Base-by-base conservation (phyloP, 345 rosid genomes). In the Boechera retrofracta region DNA sequence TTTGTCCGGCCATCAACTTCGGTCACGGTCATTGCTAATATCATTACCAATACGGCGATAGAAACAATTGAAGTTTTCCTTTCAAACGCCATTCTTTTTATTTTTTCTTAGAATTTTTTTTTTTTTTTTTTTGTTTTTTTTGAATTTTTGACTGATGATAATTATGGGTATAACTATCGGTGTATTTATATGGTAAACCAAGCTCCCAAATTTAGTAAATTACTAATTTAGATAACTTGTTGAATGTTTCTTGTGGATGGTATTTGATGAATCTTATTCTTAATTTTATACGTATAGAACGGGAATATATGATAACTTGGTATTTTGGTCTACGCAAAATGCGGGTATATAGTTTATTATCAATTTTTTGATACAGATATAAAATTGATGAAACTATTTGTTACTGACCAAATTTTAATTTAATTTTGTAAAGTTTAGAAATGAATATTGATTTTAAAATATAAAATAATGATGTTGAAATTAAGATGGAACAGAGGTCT, bases 241-340 rank as follows among this genome's bases (percentile, higher is more conserved):
- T 55, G 54, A 69, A 55, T 56, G 64, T 28, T 56, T 55, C 41
- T 56, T 55, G 64, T 56, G 74, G 54, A 69, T 36, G 72, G 72
- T 47, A 33, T 71, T 45, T 59, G 10, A 18, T 58, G 56, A n/a
- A 70, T 16, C 10, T 31, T 44, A 29, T 33, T 58, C 41, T 29
- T 31, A 56, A 7, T 28, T 54, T 1, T 10, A 11, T 28, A 6
- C 35, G 9, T 11, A 0, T 54, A 11, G 32, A 1, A 12, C 12
- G 16, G 35, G 9, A 28, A 12, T 11, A 54, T 54, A 0, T 24
- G 1, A 11, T 28, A 16, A 28, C 33, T 28, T 10, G 26, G 35
- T 38, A 38, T 8, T 9, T 54, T 54, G 16, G 4, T 54, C 7
- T 2, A 28, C 35, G 35, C 9, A 54, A 11, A 54, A 54, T 54